Base-by-base conservation (phyloP, 192 early-diverging fungal genomes). In the Funneliformis geosporum region DNA sequence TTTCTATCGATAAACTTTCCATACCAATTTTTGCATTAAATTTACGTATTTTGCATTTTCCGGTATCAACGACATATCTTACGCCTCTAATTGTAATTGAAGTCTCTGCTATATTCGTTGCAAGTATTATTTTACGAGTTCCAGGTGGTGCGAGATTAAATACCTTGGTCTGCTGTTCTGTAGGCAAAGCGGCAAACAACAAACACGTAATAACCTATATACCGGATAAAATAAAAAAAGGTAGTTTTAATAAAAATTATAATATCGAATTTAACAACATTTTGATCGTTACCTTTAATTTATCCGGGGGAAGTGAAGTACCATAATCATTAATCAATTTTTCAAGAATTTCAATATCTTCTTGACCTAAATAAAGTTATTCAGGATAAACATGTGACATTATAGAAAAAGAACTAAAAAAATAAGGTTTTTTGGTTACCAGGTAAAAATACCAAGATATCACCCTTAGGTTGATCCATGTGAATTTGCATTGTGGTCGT, bases 91-190 rank as follows among this genome's bases (percentile, higher is more conserved):
- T 97, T 0, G 98, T 99, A 76, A 99, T 93, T 76, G 94, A 96
- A 1, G 98, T 98, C 87, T 99, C 98, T 21, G 98, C 98, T 83
- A 99, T 96, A 82, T 99, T 99, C 1, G 98, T 99, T 0, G 96
- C 90, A 40, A 99, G 85, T 78, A 99, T 94, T 10, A 98, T 90
- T 81, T 99, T 99, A 18, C 98, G 90, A 3, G 92, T 92, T 39
- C 91, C 91, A 38, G 85, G 89, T 4, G 97, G 98, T 12, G 95
- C 90, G 8, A 92, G 91, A 44, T 94, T 91, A 87, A 99, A 99
- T 27, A 98, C 96, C 62, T 85, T 84, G 73, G 94, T 89, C 80
- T 99, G 98, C 47, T 96, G 95, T 8, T 91, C 88, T 2, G 94
- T 89, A 23, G 97, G 96, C 43, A 97, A 90, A 12, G 96, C 92